phyloP scores from a whole-genome alignment of 2,329 filamentous ascomycete genomes.

The Penicillium hordei region DNA sequence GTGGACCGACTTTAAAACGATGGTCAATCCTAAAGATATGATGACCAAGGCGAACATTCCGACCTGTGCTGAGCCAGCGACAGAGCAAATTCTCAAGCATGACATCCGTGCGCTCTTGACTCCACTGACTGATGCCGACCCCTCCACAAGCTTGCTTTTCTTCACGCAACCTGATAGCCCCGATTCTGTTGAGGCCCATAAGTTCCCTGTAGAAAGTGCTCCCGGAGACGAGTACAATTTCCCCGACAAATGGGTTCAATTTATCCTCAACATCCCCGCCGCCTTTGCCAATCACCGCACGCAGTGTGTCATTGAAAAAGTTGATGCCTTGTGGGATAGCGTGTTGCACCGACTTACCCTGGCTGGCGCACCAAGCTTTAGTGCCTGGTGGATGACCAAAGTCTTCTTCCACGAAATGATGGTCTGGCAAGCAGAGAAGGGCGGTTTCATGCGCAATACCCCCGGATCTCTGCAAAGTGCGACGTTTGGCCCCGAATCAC shows the following conservation, averaged over 20 bases:
- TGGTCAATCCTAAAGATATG: slow-evolving; percentile 43
- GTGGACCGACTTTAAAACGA: slow-evolving; percentile 74
- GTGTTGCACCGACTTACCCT: slow-evolving; percentile 47
- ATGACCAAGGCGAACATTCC: slow-evolving; percentile 44
- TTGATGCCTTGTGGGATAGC: slow-evolving; percentile 46
- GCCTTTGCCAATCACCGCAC: slow-evolving; percentile 44
- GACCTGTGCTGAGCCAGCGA: slow-evolving; percentile 36
- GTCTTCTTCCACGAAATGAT: slow-evolving; percentile 96
- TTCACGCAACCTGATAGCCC: slow-evolving; percentile 37
- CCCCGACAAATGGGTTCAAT: slow-evolving; percentile 49
- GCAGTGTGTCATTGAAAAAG: slow-evolving; percentile 47
- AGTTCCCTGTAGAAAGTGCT: slow-evolving; percentile 38
- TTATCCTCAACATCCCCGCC: slow-evolving; percentile 43
- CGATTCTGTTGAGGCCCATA: slow-evolving; percentile 32
- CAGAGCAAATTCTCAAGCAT: slow-evolving; percentile 45
- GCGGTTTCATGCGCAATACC: slow-evolving; percentile 72
- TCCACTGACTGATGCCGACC: slow-evolving; percentile 38
- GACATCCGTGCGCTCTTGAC: slow-evolving; percentile 46
- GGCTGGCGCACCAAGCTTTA: slow-evolving; percentile 48
- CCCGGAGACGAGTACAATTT: slow-evolving; percentile 47
- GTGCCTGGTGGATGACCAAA: slow-evolving; percentile 70
- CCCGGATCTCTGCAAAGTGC: slow-evolving; percentile 37
- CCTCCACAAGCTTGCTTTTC: slow-evolving; percentile 32
- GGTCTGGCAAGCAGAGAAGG: slow-evolving; percentile 82
- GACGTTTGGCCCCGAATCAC: slow-evolving; percentile 25